Evolutionary conservation across 306 rosid species (phyloP), one percentile per base, ranked within the genome.

Genomic region (Cicer chorassanicum): DNA sequence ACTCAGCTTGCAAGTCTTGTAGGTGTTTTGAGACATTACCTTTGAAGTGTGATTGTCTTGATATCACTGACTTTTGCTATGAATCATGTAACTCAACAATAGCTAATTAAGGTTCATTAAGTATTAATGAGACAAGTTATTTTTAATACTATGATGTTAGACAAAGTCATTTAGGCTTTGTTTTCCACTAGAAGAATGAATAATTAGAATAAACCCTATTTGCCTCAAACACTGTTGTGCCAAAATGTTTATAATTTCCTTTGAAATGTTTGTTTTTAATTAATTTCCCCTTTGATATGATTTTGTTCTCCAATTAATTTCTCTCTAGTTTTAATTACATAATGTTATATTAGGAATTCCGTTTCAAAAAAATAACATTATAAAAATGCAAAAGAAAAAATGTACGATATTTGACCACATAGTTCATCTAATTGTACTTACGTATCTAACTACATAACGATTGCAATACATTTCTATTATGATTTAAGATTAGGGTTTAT

Each of bases 1-100:
- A 74, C 83, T 39, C 65, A 11, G 75, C 41, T 49, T 80, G 83
- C 49, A 40, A 57, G 18, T 0, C 0, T 0, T 78, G 82, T 29
- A 0, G 9, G 8, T 77, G 81, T 15, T 16, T 2, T 8, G 41
- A 66, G 5, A 21, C 80, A n/a, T 1, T 12, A 1, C 74, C 73
- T 9, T 63, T 64, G 0, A 7, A 19, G 38, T 76, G 80, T 15
- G 67, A 1, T 39, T 75, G 80, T 10, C 0, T 3, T 8, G 80
- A 76, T 41, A 29, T 24, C 21, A 76, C 55, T 2, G 10, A 34
- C 5, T 68, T 56, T 46, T 77, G 75, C 34, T 77, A 72, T 43
- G 15, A 56, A 12, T 43, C 77, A 19, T 72, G 68, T 49, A 69
- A 2, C 29, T 10, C 41, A 14, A 44, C 42, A 2, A n/a, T 19